A percentile compares a stretch with the other conserved stretches of the same genome.
These are phyloP conservation scores for Hyphopichia buzzinii DNA, from an alignment of 1,139 yeast genomes.

Conservation along the genomic window DNA sequence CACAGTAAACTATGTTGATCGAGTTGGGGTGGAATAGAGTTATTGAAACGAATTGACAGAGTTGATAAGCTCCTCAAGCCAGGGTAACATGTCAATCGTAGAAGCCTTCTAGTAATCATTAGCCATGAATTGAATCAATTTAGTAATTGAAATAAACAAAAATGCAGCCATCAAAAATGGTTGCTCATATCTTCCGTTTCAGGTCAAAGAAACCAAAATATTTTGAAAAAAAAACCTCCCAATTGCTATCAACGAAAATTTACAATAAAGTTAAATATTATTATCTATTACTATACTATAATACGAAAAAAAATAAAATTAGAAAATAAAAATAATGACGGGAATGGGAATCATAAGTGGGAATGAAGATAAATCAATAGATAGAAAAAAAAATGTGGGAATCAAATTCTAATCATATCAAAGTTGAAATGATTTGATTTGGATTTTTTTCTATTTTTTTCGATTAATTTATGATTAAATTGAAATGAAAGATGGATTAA, in stretches of 20 bases:
- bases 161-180: too few species aligned
- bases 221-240: too few species aligned
- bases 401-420: background rate
- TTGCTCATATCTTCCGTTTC: too few species aligned
- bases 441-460: background rate
- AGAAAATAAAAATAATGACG: conserved; percentile 21
- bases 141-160: too few species aligned
- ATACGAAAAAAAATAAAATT: conserved; percentile 18
- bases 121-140: too few species aligned
- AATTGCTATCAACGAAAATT: conserved; percentile 2
- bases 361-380: background rate
- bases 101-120: too few species aligned
- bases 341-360: conserved; percentile 25
- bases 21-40: too few species aligned
- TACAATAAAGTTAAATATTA: conserved; percentile 16
- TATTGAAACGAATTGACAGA: too few species aligned
- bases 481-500: background rate
- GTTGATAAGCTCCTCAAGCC: too few species aligned
- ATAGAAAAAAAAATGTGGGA: conserved; percentile 2
- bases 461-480: background rate
- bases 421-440: background rate
- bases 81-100: too few species aligned
- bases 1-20: too few species aligned
- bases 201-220: too few species aligned
- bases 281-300: conserved; percentile 30